Evolutionary conservation across 306 rosid species (phyloP), one percentile per base, ranked within the genome.

Genomic region (Vigna unguiculata): DNA sequence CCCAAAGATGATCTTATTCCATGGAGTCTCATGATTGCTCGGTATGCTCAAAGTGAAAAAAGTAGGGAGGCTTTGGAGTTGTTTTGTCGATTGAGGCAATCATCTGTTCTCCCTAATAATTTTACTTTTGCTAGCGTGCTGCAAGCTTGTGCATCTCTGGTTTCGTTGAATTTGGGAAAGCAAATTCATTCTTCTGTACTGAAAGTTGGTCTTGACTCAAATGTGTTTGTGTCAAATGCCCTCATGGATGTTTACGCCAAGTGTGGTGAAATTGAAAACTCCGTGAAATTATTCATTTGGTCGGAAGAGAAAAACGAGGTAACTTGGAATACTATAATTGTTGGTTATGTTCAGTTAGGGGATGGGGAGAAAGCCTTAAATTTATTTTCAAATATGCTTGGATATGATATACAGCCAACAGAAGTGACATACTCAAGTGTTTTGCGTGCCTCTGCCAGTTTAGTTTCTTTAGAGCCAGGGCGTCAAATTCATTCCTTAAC

Each of bases 201-300:
- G 34, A 81, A 75, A 69, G 73, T 75, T 49, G 81, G 81, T 69
- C 77, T 81, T 51, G 72, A 68, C 81, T 58, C 64, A 49, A 75
- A 75, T 61, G 81, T 81, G 53, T 81, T 81, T 75, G 84, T 75
- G 60, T 75, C 77, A 69, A 81, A 81, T 75, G 72, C 81, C 81
- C 81, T 81, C 51, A 81, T 75, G 77, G 84, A 81, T 81, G 77
- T 75, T 46, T 81, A 81, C 61, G 81, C 84, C 65, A 81, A 81
- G 77, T 59, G 77, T 75, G 81, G 68, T 25, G 55, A 60, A 69
- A 81, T 81, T 77, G 77, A 81, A 77, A 69, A 60, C 71, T 75
- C 81, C 1, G 4, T 69, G 20, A 69, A 49, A 51, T 60, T 81
- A 75, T 81, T 81, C 41, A 21, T 4, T n/a, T 73, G 46, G 40